phyloP scores from a whole-genome alignment of 495 filamentous ascomycete species.

The Bacidia gigantensis region DNA sequence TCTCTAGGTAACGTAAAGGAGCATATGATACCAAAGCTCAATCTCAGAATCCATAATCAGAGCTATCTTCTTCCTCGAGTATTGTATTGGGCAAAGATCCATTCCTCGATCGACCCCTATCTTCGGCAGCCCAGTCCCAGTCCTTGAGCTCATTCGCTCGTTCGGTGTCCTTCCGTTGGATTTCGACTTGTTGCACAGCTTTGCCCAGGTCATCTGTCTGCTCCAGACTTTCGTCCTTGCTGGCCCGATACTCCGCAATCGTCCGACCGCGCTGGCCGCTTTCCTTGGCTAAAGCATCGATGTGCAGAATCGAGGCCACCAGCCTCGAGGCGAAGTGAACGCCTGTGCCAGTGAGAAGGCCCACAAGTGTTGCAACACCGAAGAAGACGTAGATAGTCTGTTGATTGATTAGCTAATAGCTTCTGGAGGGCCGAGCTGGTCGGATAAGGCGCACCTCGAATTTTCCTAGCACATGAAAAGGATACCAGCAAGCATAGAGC shows the following conservation, averaged over 20 bases:
- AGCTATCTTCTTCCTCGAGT: constrained; percentile 48
- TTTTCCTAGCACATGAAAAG: constrained; percentile 35
- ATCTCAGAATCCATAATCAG: constrained; percentile 6
- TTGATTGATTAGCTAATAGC: constrained; percentile 13
- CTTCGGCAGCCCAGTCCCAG: constrained; percentile 23
- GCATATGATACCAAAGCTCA: too few species aligned
- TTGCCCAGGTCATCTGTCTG: constrained; percentile 6
- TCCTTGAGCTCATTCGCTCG: constrained; percentile 24
- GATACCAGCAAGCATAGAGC: constrained; percentile 26
- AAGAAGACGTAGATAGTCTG: constrained; percentile 55
- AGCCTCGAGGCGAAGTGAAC: constrained; percentile 28
- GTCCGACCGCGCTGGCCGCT: neutral
- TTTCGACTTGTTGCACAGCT: neutral
- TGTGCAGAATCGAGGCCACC: constrained; percentile 5
- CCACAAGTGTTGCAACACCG: constrained; percentile 44
- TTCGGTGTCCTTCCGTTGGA: constrained; percentile 8
- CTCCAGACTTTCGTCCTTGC: constrained; percentile 3
- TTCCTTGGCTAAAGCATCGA: constrained; percentile 4
- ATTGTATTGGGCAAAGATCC: constrained; percentile 45
- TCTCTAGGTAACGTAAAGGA: too few species aligned
- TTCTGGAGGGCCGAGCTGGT: constrained; percentile 8
- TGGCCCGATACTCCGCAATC: constrained; percentile 10
- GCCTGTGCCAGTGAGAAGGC: constrained; percentile 35
- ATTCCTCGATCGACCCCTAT: constrained; percentile 19
- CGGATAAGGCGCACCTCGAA: constrained; percentile 43